phyloP scores from a whole-genome alignment of 2,329 filamentous ascomycete species.

The Penicillium sp. region DNA sequence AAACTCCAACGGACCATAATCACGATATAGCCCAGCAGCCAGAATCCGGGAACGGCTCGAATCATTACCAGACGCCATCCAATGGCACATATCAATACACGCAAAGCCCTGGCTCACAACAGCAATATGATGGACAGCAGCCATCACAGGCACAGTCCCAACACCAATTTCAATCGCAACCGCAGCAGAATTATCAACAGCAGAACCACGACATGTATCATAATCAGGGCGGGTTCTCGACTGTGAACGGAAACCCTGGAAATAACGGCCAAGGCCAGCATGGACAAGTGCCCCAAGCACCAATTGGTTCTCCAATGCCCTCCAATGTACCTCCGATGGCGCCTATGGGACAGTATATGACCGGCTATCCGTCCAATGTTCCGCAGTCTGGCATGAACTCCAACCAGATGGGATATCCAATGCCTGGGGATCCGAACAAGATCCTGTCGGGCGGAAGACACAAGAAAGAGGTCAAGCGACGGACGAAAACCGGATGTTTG shows the following conservation, averaged over 20 bases:
- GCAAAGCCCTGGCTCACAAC: constrained; percentile 34
- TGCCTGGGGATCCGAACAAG: constrained; percentile 54
- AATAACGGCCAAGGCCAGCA: constrained; percentile 31
- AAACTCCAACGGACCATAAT: constrained; percentile 18
- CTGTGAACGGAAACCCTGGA: constrained; percentile 17
- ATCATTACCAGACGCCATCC: constrained; percentile 50
- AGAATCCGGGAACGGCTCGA: constrained; percentile 41
- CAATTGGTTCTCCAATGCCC: constrained; percentile 59
- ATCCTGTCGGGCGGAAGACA: constrained; percentile 67
- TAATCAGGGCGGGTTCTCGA: constrained; percentile 27
- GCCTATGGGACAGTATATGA: constrained; percentile 61
- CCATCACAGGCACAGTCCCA: constrained; percentile 31
- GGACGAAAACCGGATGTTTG: constrained; percentile 74
- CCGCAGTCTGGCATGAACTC: constrained; percentile 42
- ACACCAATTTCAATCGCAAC: constrained; percentile 33
- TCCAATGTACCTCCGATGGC: constrained; percentile 52
- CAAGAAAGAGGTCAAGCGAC: constrained; percentile 73
- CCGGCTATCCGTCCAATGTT: constrained; percentile 41
- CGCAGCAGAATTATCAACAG: constrained; percentile 32
- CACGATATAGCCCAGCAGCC: constrained; percentile 27
- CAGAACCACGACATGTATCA: constrained; percentile 40
- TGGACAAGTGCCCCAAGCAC: constrained; percentile 42
- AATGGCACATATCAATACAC: constrained; percentile 41
- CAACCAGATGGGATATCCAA: constrained; percentile 58
- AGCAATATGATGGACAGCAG: constrained; percentile 50